These are phyloP conservation scores for Epichloe hybrida DNA, from an alignment of 2,329 filamentous ascomycete genomes.

Conservation along the genomic window DNA sequence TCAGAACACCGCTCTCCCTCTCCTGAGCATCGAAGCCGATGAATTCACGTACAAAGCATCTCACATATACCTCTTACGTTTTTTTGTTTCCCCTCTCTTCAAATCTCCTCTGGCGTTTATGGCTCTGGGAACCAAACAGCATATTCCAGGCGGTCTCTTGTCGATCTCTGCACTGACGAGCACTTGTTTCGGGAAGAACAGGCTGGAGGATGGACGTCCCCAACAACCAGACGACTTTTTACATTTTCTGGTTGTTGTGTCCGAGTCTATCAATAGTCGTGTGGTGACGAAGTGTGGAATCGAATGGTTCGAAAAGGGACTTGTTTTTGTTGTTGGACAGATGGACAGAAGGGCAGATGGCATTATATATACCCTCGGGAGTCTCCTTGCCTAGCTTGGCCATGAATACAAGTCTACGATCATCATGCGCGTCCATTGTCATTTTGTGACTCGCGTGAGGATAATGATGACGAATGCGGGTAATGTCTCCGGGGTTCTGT, in stretches of 20 bases:
- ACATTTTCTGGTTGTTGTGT: neutral
- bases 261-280: neutral
- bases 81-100: neutral
- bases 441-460: no score
- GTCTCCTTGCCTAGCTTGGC: neutral
- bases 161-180: neutral
- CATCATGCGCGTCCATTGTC: no score
- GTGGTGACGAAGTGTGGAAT: no score
- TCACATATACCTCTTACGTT: neutral
- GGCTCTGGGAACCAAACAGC: neutral
- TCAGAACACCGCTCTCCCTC: constrained; percentile 12
- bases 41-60: neutral
- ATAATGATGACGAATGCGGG: no score
- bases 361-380: neutral
- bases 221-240: neutral
- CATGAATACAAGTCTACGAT: neutral
- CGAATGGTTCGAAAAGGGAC: no score
- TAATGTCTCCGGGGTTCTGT: no score
- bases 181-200: neutral
- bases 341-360: no score
- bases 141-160: neutral
- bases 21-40: constrained; percentile 12
- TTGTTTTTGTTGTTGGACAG: no score
- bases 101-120: neutral
- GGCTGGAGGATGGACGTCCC: no score